Evolutionary conservation across 1,284 basidiomycete genomes (phyloP).

Genomic region (Malassezia caprae): DNA sequence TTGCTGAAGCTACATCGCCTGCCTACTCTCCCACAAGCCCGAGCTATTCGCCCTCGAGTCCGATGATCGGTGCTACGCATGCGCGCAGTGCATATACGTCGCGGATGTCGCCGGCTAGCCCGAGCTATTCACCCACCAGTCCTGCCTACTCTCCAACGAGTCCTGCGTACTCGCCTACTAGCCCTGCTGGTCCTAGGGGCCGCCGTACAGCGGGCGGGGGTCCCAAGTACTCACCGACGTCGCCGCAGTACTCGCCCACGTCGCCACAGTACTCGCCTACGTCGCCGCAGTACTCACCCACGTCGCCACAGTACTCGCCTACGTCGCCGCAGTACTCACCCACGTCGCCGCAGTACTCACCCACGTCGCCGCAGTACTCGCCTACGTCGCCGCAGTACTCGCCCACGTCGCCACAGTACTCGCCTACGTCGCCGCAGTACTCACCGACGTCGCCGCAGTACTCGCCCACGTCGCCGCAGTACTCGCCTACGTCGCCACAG

Average conservation of each 20-base stretch:
- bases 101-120: conserved; percentile 41
- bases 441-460: conserved; percentile 40
- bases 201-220: conserved; percentile 49
- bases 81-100: conserved; percentile 53
- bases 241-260: conserved; percentile 38
- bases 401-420: conserved; percentile 53
- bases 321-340: conserved; percentile 39
- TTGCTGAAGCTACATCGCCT: conserved; percentile 51
- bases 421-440: conserved; percentile 31
- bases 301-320: conserved; percentile 44
- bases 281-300: conserved; percentile 52
- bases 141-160: conserved; percentile 21
- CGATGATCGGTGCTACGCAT: conserved; percentile 12
- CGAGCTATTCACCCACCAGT: conserved; percentile 18
- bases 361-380: conserved; percentile 45
- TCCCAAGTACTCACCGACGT: conserved; percentile 39
- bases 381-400: conserved; percentile 43
- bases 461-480: conserved; percentile 64
- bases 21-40: conserved; percentile 54
- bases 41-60: conserved; percentile 37
- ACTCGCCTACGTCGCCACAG: conserved; percentile 46
- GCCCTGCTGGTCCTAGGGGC: conserved; percentile 47
- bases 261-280: conserved; percentile 59
- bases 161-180: conserved; percentile 46
- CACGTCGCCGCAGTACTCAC: conserved; percentile 36